phyloP scores from a whole-genome alignment of 805 yeast species.

The Candida quercuum region DNA sequence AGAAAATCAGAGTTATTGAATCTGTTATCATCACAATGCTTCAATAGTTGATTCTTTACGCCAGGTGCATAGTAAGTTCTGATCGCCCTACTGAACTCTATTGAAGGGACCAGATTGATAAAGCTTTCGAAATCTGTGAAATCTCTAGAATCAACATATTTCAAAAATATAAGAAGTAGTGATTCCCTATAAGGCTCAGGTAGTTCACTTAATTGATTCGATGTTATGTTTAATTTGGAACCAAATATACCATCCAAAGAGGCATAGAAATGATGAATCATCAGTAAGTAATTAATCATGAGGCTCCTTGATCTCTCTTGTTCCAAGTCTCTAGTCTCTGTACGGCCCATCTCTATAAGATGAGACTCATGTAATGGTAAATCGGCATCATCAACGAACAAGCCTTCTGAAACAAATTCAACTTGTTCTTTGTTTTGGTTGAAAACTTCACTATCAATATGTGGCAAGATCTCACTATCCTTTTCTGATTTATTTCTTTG shows the following conservation, averaged over 20 bases:
- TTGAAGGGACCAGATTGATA: background rate
- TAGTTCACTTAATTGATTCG: background rate
- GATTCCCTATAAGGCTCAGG: background rate
- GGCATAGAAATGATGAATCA: background rate
- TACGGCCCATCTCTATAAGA: slow-evolving; percentile 2
- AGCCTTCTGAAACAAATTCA: background rate
- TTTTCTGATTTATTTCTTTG: background rate
- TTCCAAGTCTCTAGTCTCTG: background rate
- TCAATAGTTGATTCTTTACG: background rate
- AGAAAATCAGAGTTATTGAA: background rate
- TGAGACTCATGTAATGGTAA: slow-evolving; percentile 9
- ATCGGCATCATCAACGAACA: slow-evolving; percentile 1
- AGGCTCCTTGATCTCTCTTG: slow-evolving; percentile 5
- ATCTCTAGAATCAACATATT: background rate
- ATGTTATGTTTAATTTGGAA: background rate
- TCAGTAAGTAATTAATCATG: slow-evolving; percentile 2
- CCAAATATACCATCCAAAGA: background rate
- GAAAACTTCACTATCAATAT: background rate
- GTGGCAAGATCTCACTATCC: background rate
- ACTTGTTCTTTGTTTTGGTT: background rate
- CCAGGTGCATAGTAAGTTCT: background rate
- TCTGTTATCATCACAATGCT: background rate
- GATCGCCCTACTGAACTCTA: background rate
- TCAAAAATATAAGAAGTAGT: background rate
- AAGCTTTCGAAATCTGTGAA: background rate